Percentiles rank a stretch among this genome's conserved stretches.
Evolutionary conservation across 2,329 filamentous ascomycete genomes (phyloP).

Genomic region (Plenodomus lindquistii): DNA sequence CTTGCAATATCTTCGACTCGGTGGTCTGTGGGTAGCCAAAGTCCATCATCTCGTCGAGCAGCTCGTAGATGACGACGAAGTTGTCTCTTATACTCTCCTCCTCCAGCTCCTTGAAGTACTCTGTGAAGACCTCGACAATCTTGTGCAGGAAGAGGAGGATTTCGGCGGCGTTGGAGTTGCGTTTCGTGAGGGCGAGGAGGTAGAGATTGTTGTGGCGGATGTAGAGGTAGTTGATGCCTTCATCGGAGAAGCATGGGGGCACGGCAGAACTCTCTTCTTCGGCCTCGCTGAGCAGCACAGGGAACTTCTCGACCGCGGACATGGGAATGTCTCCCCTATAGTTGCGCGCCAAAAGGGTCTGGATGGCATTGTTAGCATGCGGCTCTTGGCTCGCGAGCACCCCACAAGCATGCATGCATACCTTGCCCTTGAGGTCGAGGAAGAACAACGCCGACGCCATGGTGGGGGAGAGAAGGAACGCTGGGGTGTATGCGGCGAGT

Average conservation of each 20-base stretch:
- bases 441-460: slow-evolving; percentile 99
- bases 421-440: slow-evolving; percentile 99
- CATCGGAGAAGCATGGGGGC: slow-evolving; percentile 95
- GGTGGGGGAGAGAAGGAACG: slow-evolving; percentile 27
- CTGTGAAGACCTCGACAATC: slow-evolving; percentile 97
- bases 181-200: slow-evolving; percentile 94
- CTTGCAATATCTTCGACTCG: slow-evolving; percentile 96
- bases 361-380: slow-evolving; percentile 32
- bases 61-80: slow-evolving; percentile 98
- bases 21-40: slow-evolving; percentile 99
- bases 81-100: slow-evolving; percentile 99
- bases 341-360: slow-evolving; percentile 98
- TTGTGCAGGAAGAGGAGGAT: slow-evolving; percentile 98
- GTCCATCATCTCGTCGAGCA: slow-evolving; percentile 99
- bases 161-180: slow-evolving; percentile 98
- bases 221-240: slow-evolving; percentile 99
- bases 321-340: slow-evolving; percentile 98
- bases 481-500: neutral
- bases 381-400: slow-evolving; percentile 16
- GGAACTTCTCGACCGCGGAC: slow-evolving; percentile 98
- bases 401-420: slow-evolving; percentile 52
- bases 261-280: slow-evolving; percentile 99
- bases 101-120: slow-evolving; percentile 99
- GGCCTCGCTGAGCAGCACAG: slow-evolving; percentile 91
- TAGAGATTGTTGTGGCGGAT: slow-evolving; percentile 99